Conservation (phyloP, 352 stramenopile species). For the Pythium apleroticum region DNA sequence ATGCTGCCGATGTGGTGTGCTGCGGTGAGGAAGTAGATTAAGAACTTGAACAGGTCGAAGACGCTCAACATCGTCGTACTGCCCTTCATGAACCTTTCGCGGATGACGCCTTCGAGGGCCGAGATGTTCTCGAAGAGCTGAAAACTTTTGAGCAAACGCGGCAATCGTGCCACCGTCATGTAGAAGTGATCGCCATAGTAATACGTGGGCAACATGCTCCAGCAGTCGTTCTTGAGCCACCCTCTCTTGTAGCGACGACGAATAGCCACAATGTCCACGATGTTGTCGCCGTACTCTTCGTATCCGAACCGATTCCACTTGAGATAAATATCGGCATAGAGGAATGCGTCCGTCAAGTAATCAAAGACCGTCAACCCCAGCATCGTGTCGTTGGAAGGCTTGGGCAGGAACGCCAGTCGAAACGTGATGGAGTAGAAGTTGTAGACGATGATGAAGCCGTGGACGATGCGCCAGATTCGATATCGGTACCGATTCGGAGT, state of each 20-base stretch:
- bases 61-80: slow-evolving; percentile 26
- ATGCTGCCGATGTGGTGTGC: slow-evolving; percentile 32
- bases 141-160: slow-evolving; percentile 24
- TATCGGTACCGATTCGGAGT: slow-evolving; percentile 1
- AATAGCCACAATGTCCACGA: slow-evolving; percentile 21
- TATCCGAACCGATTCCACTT: slow-evolving; percentile 29
- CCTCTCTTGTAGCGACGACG: slow-evolving; percentile 25
- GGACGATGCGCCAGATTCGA: slow-evolving; percentile 38
- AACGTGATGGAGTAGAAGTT: slow-evolving; percentile 40
- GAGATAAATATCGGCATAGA: slow-evolving; percentile 29
- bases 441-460: slow-evolving; percentile 40
- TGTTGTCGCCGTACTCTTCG: slow-evolving; percentile 23
- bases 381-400: slow-evolving; percentile 3
- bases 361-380: slow-evolving; percentile 18
- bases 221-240: slow-evolving; percentile 28
- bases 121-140: slow-evolving; percentile 25
- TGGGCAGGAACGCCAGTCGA: slow-evolving; percentile 27
- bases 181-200: slow-evolving; percentile 21
- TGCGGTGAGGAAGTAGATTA: slow-evolving; percentile 28
- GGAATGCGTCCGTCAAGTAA: slow-evolving; percentile 23
- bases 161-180: slow-evolving; percentile 22
- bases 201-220: slow-evolving; percentile 28
- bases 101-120: slow-evolving; percentile 26
- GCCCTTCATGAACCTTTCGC: slow-evolving; percentile 26
- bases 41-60: slow-evolving; percentile 35